These are phyloP conservation scores for Talaromyces sp. DNA, from an alignment of 2,329 filamentous ascomycete genomes.

Conservation along the genomic window DNA sequence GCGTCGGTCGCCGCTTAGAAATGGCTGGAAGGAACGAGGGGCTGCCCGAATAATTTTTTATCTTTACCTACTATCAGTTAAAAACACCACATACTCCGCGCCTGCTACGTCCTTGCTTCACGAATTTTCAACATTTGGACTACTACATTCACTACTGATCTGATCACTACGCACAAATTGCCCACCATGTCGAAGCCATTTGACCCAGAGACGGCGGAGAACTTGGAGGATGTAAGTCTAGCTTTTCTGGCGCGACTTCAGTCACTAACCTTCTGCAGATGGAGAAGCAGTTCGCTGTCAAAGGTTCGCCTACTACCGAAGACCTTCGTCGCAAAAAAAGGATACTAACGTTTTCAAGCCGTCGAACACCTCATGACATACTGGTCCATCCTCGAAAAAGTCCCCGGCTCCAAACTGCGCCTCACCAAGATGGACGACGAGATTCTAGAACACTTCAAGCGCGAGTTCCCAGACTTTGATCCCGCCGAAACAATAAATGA, in stretches of 20 bases:
- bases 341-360: constrained; percentile 41
- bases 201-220: constrained; percentile 62
- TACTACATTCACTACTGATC: background rate
- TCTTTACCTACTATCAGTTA: background rate
- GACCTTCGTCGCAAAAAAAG: background rate
- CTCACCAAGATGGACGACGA: constrained; percentile 94
- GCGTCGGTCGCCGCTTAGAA: constrained; percentile 7
- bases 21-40: background rate
- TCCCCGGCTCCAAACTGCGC: constrained; percentile 81
- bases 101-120: background rate
- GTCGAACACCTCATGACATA: constrained; percentile 97
- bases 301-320: constrained; percentile 55
- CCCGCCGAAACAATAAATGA: constrained; percentile 76
- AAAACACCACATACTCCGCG: background rate
- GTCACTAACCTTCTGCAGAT: constrained; percentile 56
- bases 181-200: constrained; percentile 41
- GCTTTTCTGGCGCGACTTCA: background rate
- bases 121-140: background rate
- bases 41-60: constrained; percentile 4
- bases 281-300: constrained; percentile 98
- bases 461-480: constrained; percentile 90
- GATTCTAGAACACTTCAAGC: constrained; percentile 83
- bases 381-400: constrained; percentile 90
- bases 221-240: constrained; percentile 63
- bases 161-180: background rate